Evolutionary conservation across 2,329 filamentous ascomycete species (phyloP).

Genomic region (Colletotrichum caudatum): DNA sequence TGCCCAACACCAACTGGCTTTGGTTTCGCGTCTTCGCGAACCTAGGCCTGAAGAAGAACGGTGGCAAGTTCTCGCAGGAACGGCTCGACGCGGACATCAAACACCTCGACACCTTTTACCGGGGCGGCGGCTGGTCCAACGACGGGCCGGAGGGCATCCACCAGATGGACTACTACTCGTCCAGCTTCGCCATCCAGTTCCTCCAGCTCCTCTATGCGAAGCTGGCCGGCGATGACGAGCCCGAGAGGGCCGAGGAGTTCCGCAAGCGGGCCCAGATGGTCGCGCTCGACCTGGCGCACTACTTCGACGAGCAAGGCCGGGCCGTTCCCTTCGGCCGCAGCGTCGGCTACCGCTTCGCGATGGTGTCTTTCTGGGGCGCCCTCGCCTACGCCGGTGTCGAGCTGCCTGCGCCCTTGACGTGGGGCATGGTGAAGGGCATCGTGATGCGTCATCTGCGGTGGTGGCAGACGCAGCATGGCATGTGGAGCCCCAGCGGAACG

Average conservation of each 20-base stretch:
- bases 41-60: constrained; percentile 80
- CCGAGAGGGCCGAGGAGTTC: constrained; percentile 75
- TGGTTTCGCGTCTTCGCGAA: constrained; percentile 91
- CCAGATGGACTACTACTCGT: constrained; percentile 89
- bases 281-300: constrained; percentile 79
- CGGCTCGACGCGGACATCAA: constrained; percentile 80
- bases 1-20: constrained; percentile 77
- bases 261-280: constrained; percentile 74
- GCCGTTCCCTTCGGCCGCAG: constrained; percentile 83
- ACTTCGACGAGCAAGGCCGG: constrained; percentile 78
- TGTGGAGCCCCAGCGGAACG: constrained; percentile 81
- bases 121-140: constrained; percentile 86
- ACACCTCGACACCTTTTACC: constrained; percentile 83
- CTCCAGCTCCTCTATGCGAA: constrained; percentile 82
- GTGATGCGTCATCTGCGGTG: constrained; percentile 80
- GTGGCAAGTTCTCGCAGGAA: constrained; percentile 76
- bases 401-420: constrained; percentile 77
- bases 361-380: constrained; percentile 86
- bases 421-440: constrained; percentile 84
- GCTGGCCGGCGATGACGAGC: constrained; percentile 75
- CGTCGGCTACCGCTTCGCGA: constrained; percentile 85
- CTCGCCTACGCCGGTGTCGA: constrained; percentile 82
- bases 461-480: constrained; percentile 82
- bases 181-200: constrained; percentile 85
- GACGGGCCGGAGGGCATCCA: constrained; percentile 83